Conservation (phyloP, 2,329 filamentous ascomycete genomes). For the Xylariaceae sp. region DNA sequence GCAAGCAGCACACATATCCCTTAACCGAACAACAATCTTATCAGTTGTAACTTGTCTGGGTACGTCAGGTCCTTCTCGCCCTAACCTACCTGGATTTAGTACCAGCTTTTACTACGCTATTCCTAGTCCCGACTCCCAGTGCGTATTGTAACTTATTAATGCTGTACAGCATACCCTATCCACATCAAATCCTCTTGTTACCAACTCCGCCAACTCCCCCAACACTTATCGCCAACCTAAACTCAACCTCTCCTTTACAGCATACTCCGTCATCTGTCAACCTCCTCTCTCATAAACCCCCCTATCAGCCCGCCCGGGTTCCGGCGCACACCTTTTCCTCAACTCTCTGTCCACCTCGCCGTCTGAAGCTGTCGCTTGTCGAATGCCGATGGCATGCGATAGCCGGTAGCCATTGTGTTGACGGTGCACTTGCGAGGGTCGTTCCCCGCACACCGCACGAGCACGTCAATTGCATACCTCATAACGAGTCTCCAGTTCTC, state of each 20-base stretch:
- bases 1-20: no score
- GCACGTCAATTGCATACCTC: slow-evolving; percentile 23
- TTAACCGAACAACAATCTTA: no score
- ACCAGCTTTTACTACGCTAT: no score
- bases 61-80: neutral
- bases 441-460: slow-evolving; percentile 51
- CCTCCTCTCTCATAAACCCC: neutral
- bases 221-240: neutral
- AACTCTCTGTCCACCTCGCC: neutral
- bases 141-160: neutral
- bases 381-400: slow-evolving; percentile 52
- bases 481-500: neutral
- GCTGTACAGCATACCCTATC: neutral
- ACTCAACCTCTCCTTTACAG: neutral
- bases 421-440: slow-evolving; percentile 55
- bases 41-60: neutral
- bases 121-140: no score
- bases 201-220: neutral
- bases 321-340: slow-evolving; percentile 3
- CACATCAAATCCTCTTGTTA: slow-evolving; percentile 1
- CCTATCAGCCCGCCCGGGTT: neutral
- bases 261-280: neutral
- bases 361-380: slow-evolving; percentile 4
- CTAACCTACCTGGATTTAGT: neutral
- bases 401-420: slow-evolving; percentile 46